These are phyloP conservation scores for Paxillus involutus DNA, from an alignment of 768 basidiomycete genomes.

Conservation along the genomic window DNA sequence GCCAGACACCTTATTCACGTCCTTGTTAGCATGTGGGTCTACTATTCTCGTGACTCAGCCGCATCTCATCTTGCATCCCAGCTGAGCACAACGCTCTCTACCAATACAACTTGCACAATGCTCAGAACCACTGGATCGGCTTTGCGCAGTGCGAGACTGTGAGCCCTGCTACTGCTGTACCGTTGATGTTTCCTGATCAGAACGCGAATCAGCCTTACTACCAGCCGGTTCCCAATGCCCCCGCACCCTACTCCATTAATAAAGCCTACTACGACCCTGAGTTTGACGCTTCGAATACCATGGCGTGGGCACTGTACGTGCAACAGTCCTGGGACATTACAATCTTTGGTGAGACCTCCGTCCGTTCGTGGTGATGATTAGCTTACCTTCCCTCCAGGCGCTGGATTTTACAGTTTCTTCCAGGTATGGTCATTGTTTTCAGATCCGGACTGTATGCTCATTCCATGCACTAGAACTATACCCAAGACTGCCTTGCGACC, in stretches of 20 bases:
- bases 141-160: conserved; percentile 56
- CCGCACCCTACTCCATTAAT: conserved; percentile 40
- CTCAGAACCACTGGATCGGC: conserved; percentile 50
- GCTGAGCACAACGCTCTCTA: conserved; percentile 50
- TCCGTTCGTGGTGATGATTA: not conserved
- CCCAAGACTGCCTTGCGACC: conserved; percentile 36
- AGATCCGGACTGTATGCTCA: not conserved
- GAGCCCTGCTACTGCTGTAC: not conserved
- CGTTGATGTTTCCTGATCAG: not conserved
- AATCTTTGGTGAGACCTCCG: conserved; percentile 38
- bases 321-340: conserved; percentile 40
- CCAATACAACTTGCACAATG: conserved; percentile 47
- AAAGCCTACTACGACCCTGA: conserved; percentile 39
- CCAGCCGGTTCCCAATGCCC: conserved; percentile 45
- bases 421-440: conserved; percentile 25
- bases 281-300: conserved; percentile 29
- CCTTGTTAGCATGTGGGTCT: conserved; percentile 24
- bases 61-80: conserved; percentile 2
- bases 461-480: conserved; percentile 36
- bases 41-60: not conserved
- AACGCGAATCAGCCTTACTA: conserved; percentile 42
- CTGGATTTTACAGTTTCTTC: conserved; percentile 56
- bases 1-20: conserved; percentile 8
- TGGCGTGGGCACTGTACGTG: conserved; percentile 46
- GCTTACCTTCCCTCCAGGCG: conserved; percentile 30